Evolutionary conservation across 352 stramenopile genomes (phyloP).

Genomic region (Globisporangium barbulae): DNA sequence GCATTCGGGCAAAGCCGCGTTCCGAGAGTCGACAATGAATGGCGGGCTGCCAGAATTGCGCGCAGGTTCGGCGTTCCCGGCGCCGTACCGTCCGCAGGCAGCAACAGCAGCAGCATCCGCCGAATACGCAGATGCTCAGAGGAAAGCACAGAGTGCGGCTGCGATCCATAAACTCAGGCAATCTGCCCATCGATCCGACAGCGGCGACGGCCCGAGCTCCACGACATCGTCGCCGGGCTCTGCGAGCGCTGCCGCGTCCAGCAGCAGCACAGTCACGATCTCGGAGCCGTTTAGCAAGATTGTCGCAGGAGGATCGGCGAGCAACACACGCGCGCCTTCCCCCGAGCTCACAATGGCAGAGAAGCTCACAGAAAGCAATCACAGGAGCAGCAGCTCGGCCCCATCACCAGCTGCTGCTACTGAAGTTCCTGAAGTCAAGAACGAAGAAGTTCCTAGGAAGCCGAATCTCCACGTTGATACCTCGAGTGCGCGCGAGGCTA

Average conservation of each 20-base stretch:
- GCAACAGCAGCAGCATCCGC: constrained; percentile 10
- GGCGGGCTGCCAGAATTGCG: constrained; percentile 44
- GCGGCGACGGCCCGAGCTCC: constrained; percentile 9
- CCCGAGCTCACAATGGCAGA: constrained; percentile 16
- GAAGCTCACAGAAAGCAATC: constrained; percentile 7
- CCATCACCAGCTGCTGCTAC: neutral
- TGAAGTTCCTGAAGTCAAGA: neutral
- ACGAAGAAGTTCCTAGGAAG: constrained; percentile 21
- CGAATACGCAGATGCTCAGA: constrained; percentile 39
- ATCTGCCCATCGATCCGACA: constrained; percentile 17
- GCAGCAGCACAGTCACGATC: constrained; percentile 5
- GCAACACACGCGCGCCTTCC: constrained; percentile 11
- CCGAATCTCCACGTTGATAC: constrained; percentile 55
- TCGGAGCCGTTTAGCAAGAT: constrained; percentile 53
- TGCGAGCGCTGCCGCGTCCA: constrained; percentile 5
- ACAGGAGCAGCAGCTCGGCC: neutral
- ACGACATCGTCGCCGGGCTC: constrained; percentile 23
- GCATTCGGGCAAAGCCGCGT: constrained; percentile 72
- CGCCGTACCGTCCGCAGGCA: constrained; percentile 30
- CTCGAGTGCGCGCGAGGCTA: constrained; percentile 14
- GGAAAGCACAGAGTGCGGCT: constrained; percentile 72
- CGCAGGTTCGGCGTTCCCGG: constrained; percentile 50
- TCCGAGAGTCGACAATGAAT: constrained; percentile 54
- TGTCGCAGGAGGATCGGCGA: constrained; percentile 22
- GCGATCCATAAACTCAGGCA: constrained; percentile 67